Conservation (phyloP, 208 protist species). For the Herpetomonas samuelpessoai region DNA sequence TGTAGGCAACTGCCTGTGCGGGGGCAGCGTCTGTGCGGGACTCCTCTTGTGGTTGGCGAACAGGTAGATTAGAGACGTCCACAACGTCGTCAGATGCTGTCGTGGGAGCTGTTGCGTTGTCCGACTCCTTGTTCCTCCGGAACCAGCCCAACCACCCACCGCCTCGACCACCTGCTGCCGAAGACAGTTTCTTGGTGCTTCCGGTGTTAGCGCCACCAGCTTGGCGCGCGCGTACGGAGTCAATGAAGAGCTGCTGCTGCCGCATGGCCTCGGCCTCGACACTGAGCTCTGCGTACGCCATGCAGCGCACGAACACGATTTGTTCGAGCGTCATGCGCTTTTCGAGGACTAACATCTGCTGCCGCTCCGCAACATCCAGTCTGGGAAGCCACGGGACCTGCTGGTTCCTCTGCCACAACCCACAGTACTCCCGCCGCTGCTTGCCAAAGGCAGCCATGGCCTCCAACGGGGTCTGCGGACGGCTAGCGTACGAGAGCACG, state of each 20-base stretch:
- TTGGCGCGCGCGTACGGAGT: background rate
- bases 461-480: background rate
- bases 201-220: background rate
- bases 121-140: background rate
- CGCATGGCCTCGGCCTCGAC: slow-evolving; percentile 28
- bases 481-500: too few relatives aligned
- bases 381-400: slow-evolving; percentile 53
- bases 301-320: slow-evolving; percentile 70
- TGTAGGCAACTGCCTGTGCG: background rate
- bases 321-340: slow-evolving; percentile 54
- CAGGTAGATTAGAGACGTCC: background rate
- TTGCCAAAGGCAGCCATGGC: slow-evolving; percentile 47
- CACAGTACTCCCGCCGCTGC: slow-evolving; percentile 56
- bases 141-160: background rate
- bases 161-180: too few relatives aligned
- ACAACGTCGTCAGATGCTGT: background rate
- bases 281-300: slow-evolving; percentile 59
- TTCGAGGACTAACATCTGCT: slow-evolving; percentile 46
- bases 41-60: too few relatives aligned
- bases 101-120: too few relatives aligned
- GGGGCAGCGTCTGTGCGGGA: background rate
- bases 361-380: slow-evolving; percentile 42
- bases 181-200: too few relatives aligned
- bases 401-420: slow-evolving; percentile 59
- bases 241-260: slow-evolving; percentile 56